phyloP scores from a whole-genome alignment of 768 basidiomycete species.

The Mycena leptocephala region DNA sequence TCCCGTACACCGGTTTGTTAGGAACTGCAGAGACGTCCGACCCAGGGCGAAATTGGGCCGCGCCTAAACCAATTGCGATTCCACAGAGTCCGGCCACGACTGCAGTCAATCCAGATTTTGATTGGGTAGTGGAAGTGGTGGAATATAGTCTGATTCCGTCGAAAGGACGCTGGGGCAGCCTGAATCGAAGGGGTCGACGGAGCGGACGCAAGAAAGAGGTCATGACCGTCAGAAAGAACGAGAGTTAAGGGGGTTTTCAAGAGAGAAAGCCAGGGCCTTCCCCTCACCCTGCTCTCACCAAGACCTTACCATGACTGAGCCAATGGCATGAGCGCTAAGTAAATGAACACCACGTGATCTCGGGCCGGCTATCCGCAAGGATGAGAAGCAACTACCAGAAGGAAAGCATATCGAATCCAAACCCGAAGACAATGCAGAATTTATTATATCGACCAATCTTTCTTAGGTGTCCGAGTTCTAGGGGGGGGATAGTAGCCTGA shows the following conservation, averaged over 20 bases:
- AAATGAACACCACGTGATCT: neutral
- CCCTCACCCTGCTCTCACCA: too few relatives aligned
- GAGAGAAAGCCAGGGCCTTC: too few relatives aligned
- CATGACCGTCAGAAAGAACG: conserved; percentile 1
- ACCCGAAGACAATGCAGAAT: neutral
- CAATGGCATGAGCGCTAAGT: neutral
- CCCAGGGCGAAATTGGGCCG: neutral
- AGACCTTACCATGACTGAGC: too few relatives aligned
- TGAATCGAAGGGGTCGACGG: neutral
- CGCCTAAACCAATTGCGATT: conserved; percentile 20
- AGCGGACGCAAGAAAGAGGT: conserved; percentile 18
- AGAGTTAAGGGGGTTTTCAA: too few relatives aligned
- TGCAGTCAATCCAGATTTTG: neutral
- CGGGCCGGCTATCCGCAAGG: neutral
- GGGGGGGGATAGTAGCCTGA: too few relatives aligned
- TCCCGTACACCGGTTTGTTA: neutral
- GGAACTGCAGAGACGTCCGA: neutral
- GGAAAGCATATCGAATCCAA: too few relatives aligned
- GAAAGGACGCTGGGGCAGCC: too few relatives aligned
- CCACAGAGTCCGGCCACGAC: conserved; percentile 9
- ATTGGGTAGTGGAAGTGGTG: neutral
- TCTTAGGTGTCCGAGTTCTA: too few relatives aligned
- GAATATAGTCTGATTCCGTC: conserved; percentile 8
- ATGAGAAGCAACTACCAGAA: too few relatives aligned
- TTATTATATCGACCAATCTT: too few relatives aligned